A percentile compares a stretch with the other conserved stretches of the same genome.
These are phyloP conservation scores for Paramecium sonneborni DNA, from an alignment of 73 alveolate genomes.

Conservation along the genomic window DNA sequence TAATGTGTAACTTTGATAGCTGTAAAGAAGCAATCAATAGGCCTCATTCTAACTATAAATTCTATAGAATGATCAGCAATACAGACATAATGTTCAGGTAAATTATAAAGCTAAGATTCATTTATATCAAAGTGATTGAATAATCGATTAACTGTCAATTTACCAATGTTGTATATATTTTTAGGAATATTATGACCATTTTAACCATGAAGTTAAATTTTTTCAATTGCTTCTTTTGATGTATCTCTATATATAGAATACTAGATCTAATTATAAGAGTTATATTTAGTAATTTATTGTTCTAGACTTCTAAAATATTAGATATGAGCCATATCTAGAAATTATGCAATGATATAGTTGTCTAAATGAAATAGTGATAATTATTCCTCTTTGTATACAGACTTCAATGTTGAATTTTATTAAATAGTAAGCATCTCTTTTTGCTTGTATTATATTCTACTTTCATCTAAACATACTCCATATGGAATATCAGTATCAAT, in stretches of 20 bases:
- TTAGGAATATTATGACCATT: background rate
- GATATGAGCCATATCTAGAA: conserved; percentile 6
- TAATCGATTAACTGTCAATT: background rate
- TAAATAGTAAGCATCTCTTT: background rate
- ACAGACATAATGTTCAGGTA: background rate
- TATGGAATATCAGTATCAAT: background rate
- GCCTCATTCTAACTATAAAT: background rate
- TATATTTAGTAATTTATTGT: background rate
- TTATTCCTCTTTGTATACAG: background rate
- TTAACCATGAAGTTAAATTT: background rate
- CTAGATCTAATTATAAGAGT: background rate
- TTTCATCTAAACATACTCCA: conserved; percentile 32
- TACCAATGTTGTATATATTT: background rate
- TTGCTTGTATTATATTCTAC: background rate
- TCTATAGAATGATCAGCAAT: background rate
- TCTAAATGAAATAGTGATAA: background rate
- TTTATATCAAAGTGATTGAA: background rate
- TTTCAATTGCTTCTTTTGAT: background rate
- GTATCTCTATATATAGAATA: conserved; percentile 30
- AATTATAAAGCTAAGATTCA: conserved; percentile 9
- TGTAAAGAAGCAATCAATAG: conserved; percentile 9
- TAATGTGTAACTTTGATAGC: conserved; percentile 26
- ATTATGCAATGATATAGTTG: background rate
- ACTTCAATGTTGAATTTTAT: background rate
- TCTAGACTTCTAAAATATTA: background rate